Conservation (phyloP, 306 rosid species). For the Vigna hirtella region DNA sequence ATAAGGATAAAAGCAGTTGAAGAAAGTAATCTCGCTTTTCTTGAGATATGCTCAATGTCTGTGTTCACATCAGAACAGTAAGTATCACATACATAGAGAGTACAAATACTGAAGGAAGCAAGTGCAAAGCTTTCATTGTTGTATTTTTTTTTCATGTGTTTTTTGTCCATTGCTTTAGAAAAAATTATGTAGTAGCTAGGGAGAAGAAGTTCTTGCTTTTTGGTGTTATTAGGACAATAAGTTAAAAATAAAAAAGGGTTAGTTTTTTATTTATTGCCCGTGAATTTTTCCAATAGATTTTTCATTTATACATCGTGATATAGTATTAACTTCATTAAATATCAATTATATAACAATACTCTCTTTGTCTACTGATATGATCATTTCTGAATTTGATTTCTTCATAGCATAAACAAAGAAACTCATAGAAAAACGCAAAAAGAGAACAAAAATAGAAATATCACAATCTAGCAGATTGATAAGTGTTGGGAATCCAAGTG, state of each 20-base stretch:
- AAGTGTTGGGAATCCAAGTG: too few species aligned
- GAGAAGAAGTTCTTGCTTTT: neutral
- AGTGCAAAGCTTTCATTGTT: neutral
- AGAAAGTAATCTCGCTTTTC: conserved; percentile 34
- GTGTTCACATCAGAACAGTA: neutral
- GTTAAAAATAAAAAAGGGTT: neutral
- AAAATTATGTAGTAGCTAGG: neutral
- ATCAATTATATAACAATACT: too few species aligned
- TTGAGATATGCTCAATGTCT: conserved; percentile 7
- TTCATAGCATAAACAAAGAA: too few species aligned
- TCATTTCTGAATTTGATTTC: too few species aligned
- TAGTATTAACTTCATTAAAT: too few species aligned
- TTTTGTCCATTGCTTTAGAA: neutral
- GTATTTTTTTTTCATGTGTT: neutral
- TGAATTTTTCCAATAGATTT: too few species aligned
- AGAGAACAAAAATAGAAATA: too few species aligned
- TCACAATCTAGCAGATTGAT: too few species aligned
- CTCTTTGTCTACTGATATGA: too few species aligned
- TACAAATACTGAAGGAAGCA: neutral
- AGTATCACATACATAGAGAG: neutral
- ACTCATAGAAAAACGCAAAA: too few species aligned
- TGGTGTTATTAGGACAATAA: neutral
- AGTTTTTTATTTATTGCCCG: too few species aligned
- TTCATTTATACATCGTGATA: too few species aligned
- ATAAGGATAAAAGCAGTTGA: neutral